Base-by-base conservation (phyloP, 352 stramenopile genomes). In the Phytophthora vignae region DNA sequence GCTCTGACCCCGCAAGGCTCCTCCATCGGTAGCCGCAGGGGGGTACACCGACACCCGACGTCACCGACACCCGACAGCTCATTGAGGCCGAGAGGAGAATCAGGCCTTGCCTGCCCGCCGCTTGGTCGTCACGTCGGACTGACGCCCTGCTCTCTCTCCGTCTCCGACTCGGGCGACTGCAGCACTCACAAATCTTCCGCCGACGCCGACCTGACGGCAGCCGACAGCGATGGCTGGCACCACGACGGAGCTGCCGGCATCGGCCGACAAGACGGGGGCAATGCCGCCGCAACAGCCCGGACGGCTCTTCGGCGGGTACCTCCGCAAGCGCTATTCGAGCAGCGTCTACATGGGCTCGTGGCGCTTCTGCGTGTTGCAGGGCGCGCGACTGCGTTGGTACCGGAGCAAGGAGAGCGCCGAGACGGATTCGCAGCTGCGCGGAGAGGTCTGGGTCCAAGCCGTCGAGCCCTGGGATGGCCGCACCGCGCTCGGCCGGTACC, bases 331-430 rank as follows among this genome's bases (percentile, higher is more conserved):
- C 21, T 94, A 90, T 60, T 79, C 73, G 54, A 79, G 67, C 63
- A 90, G 77, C 61, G 53, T 90, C 46, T 94, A 93, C 78, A 93
- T 94, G 87, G 87, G 87, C 33, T 88, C 83, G 56, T 91, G 82
- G 83, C 81, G 87, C 19, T 94, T 84, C 64, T 94, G 83, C 60
- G 78, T 94, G 44, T 59, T 93, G 19, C 80, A 85, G 29, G 83
- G 85, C 57, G 82, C 77, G 55, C 79, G 81, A 6, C 49, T 94
- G 60, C 83, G 82, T 42, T 94, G 87, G 87, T 94, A 87, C 66
- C 82, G 89, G 64, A 88, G 69, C 17, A 63, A 79, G 33, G 84
- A 92, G 14, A 69, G 79, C 38, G 87, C 87, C 33, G 66, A 74
- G 25, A 76, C 74, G 21, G 81, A 90, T 64, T 64, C 60, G 1